Conservation (phyloP, 305 asterid species). For the Rubia balearica region DNA sequence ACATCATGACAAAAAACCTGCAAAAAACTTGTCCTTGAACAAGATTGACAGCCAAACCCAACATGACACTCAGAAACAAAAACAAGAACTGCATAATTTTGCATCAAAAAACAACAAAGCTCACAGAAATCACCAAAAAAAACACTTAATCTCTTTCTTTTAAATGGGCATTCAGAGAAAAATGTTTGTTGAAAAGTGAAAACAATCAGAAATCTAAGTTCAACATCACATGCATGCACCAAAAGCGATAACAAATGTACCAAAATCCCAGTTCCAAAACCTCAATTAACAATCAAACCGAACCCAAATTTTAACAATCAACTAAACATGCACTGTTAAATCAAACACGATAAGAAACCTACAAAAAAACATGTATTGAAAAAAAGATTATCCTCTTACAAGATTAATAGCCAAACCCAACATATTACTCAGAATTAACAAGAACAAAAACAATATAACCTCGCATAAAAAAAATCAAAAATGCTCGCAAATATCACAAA, state of each 20-base stretch:
- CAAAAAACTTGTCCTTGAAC: too few species aligned
- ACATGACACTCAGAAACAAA: too few species aligned
- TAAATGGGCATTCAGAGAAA: too few species aligned
- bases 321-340: background rate
- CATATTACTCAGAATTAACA: background rate
- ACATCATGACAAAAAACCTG: too few species aligned
- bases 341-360: background rate
- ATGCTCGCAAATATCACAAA: background rate
- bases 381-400: background rate
- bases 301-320: background rate
- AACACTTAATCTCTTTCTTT: too few species aligned
- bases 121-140: too few species aligned
- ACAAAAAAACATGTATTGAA: background rate
- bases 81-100: too few species aligned
- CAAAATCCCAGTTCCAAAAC: conserved; percentile 8
- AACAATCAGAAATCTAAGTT: too few species aligned
- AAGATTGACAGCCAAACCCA: too few species aligned
- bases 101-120: too few species aligned
- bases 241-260: background rate
- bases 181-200: background rate
- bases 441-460: background rate
- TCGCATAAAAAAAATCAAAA: background rate
- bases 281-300: conserved; percentile 1
- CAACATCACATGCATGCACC: conserved; percentile 13
- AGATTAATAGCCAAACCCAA: background rate